phyloP scores from a whole-genome alignment of 352 stramenopile species.

The Pythium phragmiticola region DNA sequence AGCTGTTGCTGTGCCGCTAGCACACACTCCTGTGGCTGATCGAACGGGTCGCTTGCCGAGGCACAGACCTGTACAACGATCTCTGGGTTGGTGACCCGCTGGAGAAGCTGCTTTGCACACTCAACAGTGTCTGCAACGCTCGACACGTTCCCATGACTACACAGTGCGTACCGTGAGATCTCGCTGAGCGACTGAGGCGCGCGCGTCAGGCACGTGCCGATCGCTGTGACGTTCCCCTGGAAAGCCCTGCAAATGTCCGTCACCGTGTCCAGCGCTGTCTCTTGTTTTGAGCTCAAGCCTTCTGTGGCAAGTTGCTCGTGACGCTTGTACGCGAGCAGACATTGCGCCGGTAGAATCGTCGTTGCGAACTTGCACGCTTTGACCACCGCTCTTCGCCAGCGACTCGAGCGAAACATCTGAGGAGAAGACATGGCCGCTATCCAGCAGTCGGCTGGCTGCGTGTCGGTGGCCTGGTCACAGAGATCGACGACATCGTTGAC shows the following conservation, averaged over 20 bases:
- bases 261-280: neutral
- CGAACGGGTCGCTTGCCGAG: neutral
- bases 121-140: conserved; percentile 6
- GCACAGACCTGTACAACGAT: conserved; percentile 38
- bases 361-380: conserved; percentile 36
- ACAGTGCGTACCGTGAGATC: conserved; percentile 2
- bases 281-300: neutral
- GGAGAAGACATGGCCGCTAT: conserved; percentile 21
- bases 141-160: neutral
- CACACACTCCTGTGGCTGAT: conserved; percentile 41
- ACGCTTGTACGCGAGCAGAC: conserved; percentile 31
- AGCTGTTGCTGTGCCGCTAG: conserved; percentile 43
- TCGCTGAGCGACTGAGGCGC: conserved; percentile 15
- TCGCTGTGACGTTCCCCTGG: conserved; percentile 10
- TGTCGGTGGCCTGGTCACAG: conserved; percentile 1
- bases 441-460: conserved; percentile 50
- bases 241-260: conserved; percentile 18
- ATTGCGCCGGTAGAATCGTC: conserved; percentile 33
- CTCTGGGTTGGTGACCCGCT: conserved; percentile 8
- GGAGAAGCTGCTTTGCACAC: conserved; percentile 28
- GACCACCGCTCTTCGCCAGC: conserved; percentile 24
- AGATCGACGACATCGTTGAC: conserved; percentile 1
- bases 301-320: conserved; percentile 1
- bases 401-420: conserved; percentile 26
- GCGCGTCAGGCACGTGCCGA: conserved; percentile 11